phyloP scores from a whole-genome alignment of 2,329 filamentous ascomycete genomes.

The Colletotrichum sp. region DNA sequence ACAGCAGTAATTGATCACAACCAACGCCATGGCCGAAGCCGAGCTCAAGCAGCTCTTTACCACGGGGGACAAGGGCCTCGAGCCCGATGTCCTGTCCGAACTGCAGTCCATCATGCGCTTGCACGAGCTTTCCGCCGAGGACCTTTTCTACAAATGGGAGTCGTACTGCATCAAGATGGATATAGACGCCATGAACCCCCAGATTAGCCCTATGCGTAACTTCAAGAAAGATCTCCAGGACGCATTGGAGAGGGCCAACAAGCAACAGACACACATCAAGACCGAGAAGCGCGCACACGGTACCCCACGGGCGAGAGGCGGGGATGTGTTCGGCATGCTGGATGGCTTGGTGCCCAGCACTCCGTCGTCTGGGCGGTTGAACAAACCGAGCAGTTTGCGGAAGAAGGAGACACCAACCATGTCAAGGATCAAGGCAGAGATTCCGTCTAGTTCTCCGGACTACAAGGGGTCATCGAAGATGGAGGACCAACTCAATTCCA shows the following conservation, averaged over 20 bases:
- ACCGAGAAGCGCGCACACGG: conserved; percentile 66
- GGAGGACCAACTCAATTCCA: conserved; percentile 43
- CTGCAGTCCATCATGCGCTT: conserved; percentile 86
- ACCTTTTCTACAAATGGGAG: conserved; percentile 99
- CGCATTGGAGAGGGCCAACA: conserved; percentile 76
- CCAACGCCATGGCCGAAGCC: conserved; percentile 24
- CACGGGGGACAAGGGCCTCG: conserved; percentile 62
- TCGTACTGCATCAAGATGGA: conserved; percentile 97
- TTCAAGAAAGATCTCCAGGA: conserved; percentile 92
- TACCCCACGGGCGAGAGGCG: conserved; percentile 67
- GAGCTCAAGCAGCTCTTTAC: conserved; percentile 60
- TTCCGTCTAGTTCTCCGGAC: conserved; percentile 49
- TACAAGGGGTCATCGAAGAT: conserved; percentile 43
- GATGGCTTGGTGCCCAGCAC: conserved; percentile 74
- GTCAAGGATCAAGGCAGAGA: conserved; percentile 49
- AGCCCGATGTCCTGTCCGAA: conserved; percentile 80
- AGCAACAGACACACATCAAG: conserved; percentile 64
- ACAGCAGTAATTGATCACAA: not conserved
- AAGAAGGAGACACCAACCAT: conserved; percentile 53
- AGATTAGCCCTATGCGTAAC: conserved; percentile 72
- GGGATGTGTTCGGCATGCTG: conserved; percentile 85
- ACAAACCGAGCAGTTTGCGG: conserved; percentile 34
- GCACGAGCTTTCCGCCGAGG: conserved; percentile 80
- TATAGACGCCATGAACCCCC: conserved; percentile 73
- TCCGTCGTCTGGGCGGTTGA: conserved; percentile 39